phyloP scores from a whole-genome alignment of 2,329 filamentous ascomycete genomes.

The Cordyceps militaris region DNA sequence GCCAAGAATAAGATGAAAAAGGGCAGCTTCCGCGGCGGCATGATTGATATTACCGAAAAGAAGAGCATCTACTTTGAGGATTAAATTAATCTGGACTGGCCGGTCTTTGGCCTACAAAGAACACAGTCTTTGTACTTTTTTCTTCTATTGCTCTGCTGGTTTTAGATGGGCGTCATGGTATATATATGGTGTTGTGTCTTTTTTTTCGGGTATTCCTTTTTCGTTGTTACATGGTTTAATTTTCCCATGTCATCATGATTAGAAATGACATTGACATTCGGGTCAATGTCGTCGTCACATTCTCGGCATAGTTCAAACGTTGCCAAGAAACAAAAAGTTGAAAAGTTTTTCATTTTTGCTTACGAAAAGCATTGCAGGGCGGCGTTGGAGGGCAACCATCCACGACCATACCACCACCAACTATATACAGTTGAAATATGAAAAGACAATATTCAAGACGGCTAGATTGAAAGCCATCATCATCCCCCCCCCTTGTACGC shows the following conservation, averaged over 20 bases:
- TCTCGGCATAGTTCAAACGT: too few species aligned
- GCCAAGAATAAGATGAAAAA: conserved; percentile 99
- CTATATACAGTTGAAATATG: neutral
- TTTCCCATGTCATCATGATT: too few species aligned
- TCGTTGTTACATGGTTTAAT: too few species aligned
- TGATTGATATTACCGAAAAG: conserved; percentile 73
- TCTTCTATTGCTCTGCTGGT: neutral
- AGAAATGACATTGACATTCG: too few species aligned
- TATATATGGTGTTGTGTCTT: neutral
- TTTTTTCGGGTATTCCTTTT: neutral
- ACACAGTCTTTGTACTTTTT: too few species aligned
- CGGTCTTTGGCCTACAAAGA: neutral
- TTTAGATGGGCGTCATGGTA: neutral
- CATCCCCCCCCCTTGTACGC: neutral
- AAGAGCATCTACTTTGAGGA: conserved; percentile 88
- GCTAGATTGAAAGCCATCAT: neutral
- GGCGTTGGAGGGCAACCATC: neutral
- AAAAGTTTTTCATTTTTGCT: neutral
- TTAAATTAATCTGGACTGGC: neutral
- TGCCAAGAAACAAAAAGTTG: neutral
- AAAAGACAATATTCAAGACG: neutral
- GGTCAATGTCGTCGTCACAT: too few species aligned
- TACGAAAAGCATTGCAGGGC: neutral
- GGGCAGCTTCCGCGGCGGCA: conserved; percentile 82
- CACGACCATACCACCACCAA: neutral